These are phyloP conservation scores for Osmanthus fragrans DNA, from an alignment of 257 asterid genomes.

Conservation along the genomic window DNA sequence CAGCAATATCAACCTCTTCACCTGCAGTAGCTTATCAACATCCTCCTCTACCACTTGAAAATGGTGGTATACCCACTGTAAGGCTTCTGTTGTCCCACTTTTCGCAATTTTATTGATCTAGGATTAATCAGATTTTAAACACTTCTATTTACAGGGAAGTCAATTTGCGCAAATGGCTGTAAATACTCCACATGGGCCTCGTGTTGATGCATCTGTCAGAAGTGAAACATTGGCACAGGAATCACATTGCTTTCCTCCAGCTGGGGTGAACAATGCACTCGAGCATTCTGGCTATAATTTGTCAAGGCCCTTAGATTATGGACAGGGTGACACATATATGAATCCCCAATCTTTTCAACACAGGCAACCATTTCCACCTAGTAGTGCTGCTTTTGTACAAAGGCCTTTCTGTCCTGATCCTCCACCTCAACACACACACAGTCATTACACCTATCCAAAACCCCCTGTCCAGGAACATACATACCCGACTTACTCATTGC, in stretches of 20 bases:
- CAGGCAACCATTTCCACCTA: constrained; percentile 49
- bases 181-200: constrained; percentile 45
- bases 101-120: not conserved
- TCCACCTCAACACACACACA: constrained; percentile 30
- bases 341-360: constrained; percentile 55
- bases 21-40: constrained; percentile 44
- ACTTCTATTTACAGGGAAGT: constrained; percentile 58
- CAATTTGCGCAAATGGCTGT: constrained; percentile 44
- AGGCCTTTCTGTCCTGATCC: constrained; percentile 70
- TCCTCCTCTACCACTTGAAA: constrained; percentile 49
- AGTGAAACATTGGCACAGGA: constrained; percentile 58
- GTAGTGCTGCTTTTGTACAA: constrained; percentile 53
- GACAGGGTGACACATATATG: constrained; percentile 45
- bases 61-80: constrained; percentile 50
- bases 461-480: constrained; percentile 36
- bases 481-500: constrained; percentile 38
- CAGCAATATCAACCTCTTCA: constrained; percentile 45
- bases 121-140: not conserved
- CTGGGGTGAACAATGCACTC: constrained; percentile 46
- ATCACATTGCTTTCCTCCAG: constrained; percentile 55
- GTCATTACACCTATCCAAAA: constrained; percentile 43
- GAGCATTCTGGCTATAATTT: constrained; percentile 56
- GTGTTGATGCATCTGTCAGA: constrained; percentile 44
- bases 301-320: constrained; percentile 60
- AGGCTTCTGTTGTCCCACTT: constrained; percentile 33